A percentile compares a stretch with the other conserved stretches of the same genome.
phyloP scores from a whole-genome alignment of 139 green algal species.

The Nannochloris sp. region DNA sequence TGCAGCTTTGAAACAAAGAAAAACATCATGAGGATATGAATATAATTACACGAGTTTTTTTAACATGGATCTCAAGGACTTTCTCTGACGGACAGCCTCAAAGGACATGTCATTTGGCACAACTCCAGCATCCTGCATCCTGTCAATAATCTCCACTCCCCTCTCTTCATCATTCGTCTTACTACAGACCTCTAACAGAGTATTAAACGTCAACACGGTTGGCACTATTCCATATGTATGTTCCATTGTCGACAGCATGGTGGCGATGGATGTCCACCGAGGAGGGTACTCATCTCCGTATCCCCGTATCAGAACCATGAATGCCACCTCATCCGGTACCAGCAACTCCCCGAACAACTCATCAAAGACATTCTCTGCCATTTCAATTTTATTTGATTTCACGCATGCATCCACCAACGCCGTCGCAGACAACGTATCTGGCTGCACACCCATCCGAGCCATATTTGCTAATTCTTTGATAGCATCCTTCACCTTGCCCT shows the following conservation, averaged over 20 bases:
- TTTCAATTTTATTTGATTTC: constrained; percentile 53
- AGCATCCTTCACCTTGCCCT: constrained; percentile 37
- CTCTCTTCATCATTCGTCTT: constrained; percentile 60
- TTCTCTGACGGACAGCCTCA: constrained; percentile 39
- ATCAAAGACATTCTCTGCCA: constrained; percentile 66
- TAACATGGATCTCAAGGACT: constrained; percentile 45
- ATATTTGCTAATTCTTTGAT: constrained; percentile 57
- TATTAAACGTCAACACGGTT: constrained; percentile 59
- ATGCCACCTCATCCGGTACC: constrained; percentile 62
- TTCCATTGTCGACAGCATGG: constrained; percentile 54
- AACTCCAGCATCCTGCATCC: constrained; percentile 47
- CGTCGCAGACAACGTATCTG: constrained; percentile 67
- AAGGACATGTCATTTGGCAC: constrained; percentile 52
- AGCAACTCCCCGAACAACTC: constrained; percentile 59
- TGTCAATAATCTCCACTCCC: constrained; percentile 64
- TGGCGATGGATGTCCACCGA: constrained; percentile 56
- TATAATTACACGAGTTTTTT: constrained; percentile 19
- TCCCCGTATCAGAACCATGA: constrained; percentile 64
- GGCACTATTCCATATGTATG: constrained; percentile 31
- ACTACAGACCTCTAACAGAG: constrained; percentile 65
- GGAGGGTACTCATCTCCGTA: constrained; percentile 55
- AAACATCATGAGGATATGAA: not conserved
- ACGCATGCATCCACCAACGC: constrained; percentile 66
- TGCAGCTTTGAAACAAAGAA: not conserved
- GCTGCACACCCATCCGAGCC: constrained; percentile 59